phyloP scores from a whole-genome alignment of 768 basidiomycete genomes.

The Leccinum boreale region DNA sequence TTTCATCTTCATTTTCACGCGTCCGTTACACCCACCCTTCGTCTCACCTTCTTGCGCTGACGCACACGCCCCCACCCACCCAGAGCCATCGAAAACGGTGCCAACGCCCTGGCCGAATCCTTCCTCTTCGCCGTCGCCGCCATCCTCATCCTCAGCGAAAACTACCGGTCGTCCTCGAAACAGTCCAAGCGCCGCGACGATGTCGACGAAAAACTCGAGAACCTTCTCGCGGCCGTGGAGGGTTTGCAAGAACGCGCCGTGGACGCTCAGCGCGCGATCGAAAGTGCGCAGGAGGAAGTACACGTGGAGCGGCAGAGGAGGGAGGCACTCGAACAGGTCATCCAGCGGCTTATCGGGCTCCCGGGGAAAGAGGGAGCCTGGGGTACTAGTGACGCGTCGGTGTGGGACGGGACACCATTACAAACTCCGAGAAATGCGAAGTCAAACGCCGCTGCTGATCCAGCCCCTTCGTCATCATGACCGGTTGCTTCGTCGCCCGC shows the following conservation, averaged over 20 bases:
- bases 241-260: conserved; percentile 40
- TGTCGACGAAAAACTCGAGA: conserved; percentile 70
- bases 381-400: conserved; percentile 37
- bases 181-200: conserved; percentile 66
- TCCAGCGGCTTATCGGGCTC: conserved; percentile 60
- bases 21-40: not conserved
- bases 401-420: conserved; percentile 56
- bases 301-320: conserved; percentile 38
- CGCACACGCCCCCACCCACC: not conserved
- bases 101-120: conserved; percentile 80
- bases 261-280: conserved; percentile 43
- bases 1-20: not conserved
- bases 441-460: not conserved
- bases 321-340: conserved; percentile 61
- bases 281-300: conserved; percentile 42
- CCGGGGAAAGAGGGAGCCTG: conserved; percentile 54
- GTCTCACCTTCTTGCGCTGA: not conserved
- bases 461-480: conserved; percentile 2
- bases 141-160: conserved; percentile 68
- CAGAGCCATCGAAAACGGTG: conserved; percentile 84
- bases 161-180: conserved; percentile 70
- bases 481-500: not conserved
- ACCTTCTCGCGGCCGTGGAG: conserved; percentile 44
- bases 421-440: conserved; percentile 37
- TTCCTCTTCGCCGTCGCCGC: conserved; percentile 81